phyloP scores from a whole-genome alignment of 371 early-diverging fungal species.

The Apophysomyces trapeziformis region DNA sequence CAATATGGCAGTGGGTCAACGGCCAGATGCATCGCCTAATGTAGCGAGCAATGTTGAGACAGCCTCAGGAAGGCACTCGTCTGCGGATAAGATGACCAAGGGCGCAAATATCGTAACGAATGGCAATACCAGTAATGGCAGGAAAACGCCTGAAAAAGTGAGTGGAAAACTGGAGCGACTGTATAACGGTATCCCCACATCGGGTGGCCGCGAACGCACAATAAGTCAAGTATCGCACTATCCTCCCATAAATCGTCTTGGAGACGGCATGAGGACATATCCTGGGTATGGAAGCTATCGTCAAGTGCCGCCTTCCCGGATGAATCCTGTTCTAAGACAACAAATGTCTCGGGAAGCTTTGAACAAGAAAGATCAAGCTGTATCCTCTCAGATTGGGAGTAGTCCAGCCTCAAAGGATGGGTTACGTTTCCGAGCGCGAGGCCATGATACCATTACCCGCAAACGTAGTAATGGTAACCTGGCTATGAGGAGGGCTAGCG shows the following conservation, averaged over 20 bases:
- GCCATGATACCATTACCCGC: constrained; percentile 11
- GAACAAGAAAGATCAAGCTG: constrained; percentile 14
- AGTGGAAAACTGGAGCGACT: constrained; percentile 38
- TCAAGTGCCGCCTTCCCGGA: constrained; percentile 13
- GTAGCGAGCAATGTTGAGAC: constrained; percentile 5
- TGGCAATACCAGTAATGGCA: constrained; percentile 10
- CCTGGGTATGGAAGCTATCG: neutral
- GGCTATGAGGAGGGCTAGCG: constrained; percentile 14
- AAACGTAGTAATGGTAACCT: constrained; percentile 15
- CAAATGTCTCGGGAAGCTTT: constrained; percentile 41
- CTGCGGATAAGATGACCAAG: neutral
- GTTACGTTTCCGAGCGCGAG: constrained; percentile 9
- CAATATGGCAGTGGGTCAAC: neutral
- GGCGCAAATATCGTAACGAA: neutral
- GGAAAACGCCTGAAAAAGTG: constrained; percentile 24
- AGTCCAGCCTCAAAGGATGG: constrained; percentile 9
- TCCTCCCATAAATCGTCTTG: constrained; percentile 4
- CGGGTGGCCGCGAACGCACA: constrained; percentile 24
- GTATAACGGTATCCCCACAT: constrained; percentile 43
- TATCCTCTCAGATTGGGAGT: neutral
- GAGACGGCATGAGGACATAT: neutral
- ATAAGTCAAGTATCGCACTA: constrained; percentile 13
- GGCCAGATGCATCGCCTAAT: constrained; percentile 6
- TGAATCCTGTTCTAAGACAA: constrained; percentile 29
- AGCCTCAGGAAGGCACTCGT: neutral